Conservation (phyloP, 2,329 filamentous ascomycete species). For the Hymenoscyphus fraxineus region DNA sequence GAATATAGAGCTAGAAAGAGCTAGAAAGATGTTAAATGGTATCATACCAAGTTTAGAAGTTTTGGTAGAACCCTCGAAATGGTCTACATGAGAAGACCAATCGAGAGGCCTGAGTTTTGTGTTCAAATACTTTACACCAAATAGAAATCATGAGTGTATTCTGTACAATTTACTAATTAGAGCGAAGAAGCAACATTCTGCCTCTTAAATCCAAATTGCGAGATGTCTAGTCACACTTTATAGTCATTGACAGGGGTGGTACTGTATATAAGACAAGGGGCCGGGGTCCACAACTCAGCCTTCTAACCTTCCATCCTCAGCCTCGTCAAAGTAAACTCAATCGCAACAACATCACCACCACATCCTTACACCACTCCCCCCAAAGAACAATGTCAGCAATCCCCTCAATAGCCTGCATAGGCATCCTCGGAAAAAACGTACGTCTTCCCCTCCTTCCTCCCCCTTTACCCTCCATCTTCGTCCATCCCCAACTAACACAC, state of each 20-base stretch:
- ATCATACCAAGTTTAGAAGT: not conserved
- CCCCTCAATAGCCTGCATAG: constrained; percentile 87
- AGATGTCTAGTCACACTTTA: no score
- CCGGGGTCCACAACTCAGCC: not conserved
- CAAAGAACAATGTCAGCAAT: constrained; percentile 48
- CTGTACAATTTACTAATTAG: no score
- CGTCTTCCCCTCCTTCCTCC: constrained; percentile 27
- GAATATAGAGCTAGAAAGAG: not conserved
- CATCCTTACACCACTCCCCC: constrained; percentile 7
- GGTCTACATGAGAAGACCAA: no score
- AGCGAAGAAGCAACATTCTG: no score
- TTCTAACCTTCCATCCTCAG: not conserved
- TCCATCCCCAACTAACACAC: not conserved
- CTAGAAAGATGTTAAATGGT: not conserved
- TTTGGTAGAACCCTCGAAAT: not conserved
- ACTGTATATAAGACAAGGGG: not conserved
- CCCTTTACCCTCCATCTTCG: not conserved
- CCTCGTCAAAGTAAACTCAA: constrained; percentile 2
- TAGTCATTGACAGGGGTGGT: not conserved
- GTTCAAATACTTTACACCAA: no score
- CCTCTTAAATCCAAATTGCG: no score
- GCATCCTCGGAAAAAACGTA: constrained; percentile 91
- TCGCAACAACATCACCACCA: not conserved
- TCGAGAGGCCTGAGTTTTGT: no score
- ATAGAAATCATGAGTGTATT: no score